These are phyloP conservation scores for Penicillium sclerotiorum DNA, from an alignment of 2,329 filamentous ascomycete species.

Conservation along the genomic window DNA sequence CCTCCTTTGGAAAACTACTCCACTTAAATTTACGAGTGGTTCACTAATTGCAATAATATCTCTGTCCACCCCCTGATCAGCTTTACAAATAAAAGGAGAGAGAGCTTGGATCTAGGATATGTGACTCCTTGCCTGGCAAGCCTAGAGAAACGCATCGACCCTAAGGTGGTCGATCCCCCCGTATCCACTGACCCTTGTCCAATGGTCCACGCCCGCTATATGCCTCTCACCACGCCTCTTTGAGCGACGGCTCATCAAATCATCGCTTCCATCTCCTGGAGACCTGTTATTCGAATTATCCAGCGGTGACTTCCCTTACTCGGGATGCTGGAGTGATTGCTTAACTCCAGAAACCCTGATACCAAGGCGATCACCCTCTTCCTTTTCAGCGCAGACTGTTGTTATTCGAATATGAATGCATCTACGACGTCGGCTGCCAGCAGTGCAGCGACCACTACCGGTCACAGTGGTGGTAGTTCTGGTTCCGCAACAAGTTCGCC, in stretches of 20 bases:
- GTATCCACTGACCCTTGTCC: conserved; percentile 3
- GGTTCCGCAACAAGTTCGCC: conserved; percentile 67
- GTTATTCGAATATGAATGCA: conserved; percentile 29
- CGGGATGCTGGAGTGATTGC: not conserved
- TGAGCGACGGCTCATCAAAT: conserved; percentile 5
- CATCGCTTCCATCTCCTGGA: not conserved
- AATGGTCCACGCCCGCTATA: conserved; percentile 8
- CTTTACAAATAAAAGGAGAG: not conserved
- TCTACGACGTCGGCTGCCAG: conserved; percentile 29
- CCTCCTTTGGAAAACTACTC: not conserved
- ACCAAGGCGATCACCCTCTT: not conserved
- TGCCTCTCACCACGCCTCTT: conserved; percentile 4
- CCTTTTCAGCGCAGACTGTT: not conserved
- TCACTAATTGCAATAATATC: too few species aligned
- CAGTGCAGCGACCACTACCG: conserved; percentile 31
- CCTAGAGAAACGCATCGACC: not conserved
- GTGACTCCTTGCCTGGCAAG: conserved; percentile 2
- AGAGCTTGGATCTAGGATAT: not conserved
- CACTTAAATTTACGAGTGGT: too few species aligned
- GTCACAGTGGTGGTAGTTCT: conserved; percentile 30
- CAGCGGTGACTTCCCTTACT: not conserved
- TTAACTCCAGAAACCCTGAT: not conserved
- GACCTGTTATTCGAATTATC: not conserved
- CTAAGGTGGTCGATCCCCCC: conserved; percentile 3
- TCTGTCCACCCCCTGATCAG: too few species aligned